phyloP scores from a whole-genome alignment of 331 rosid genomes.

The Ulmus americana region DNA sequence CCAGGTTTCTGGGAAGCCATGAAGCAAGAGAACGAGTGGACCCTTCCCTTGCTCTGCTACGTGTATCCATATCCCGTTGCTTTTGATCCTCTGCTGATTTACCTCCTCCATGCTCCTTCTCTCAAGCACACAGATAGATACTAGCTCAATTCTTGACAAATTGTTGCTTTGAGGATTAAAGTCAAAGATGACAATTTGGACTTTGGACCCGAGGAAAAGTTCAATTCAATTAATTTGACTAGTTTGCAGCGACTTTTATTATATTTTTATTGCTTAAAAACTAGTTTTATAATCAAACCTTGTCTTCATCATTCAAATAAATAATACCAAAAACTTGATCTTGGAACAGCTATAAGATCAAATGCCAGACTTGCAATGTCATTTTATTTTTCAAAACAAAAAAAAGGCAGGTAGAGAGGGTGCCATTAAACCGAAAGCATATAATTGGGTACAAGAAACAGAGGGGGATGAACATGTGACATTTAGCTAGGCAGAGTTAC shows the following conservation, averaged over 20 bases:
- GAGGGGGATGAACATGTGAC: no score
- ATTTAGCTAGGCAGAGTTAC: slow-evolving; percentile 19
- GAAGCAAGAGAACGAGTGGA: slow-evolving; percentile 65
- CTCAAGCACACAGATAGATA: neutral
- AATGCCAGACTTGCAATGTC: no score
- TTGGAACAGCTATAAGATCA: no score
- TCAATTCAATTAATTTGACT: neutral
- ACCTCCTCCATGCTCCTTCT: slow-evolving; percentile 35
- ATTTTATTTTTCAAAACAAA: no score
- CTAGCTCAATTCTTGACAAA: neutral
- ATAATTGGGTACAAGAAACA: neutral
- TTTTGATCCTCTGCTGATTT: slow-evolving; percentile 60
- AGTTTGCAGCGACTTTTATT: neutral
- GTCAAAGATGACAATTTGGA: neutral
- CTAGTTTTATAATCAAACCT: no score
- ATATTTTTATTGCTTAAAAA: no score
- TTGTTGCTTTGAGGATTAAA: neutral
- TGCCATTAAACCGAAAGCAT: neutral
- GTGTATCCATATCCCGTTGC: slow-evolving; percentile 61
- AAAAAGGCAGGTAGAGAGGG: no score
- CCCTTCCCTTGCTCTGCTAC: slow-evolving; percentile 75
- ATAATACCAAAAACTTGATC: no score
- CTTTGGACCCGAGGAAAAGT: neutral
- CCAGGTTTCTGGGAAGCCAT: slow-evolving; percentile 72
- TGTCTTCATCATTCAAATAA: no score